A percentile compares a stretch with the other conserved stretches of the same genome.
Evolutionary conservation across 1,284 basidiomycete species (phyloP).

Genomic region (Flammula alnicola): DNA sequence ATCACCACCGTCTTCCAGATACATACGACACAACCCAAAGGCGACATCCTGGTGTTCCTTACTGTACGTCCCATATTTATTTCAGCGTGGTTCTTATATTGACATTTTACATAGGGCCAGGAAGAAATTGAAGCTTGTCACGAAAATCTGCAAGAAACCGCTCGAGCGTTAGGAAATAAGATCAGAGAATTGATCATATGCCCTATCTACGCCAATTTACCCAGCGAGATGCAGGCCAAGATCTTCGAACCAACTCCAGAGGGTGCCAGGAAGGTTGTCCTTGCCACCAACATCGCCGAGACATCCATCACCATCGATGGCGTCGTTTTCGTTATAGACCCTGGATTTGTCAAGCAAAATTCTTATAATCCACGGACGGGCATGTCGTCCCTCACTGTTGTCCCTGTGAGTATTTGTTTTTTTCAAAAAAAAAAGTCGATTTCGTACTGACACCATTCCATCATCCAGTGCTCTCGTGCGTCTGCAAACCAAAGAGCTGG

Average conservation of each 20-base stretch:
- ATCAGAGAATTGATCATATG: constrained; percentile 94
- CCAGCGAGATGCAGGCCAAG: constrained; percentile 98
- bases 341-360: constrained; percentile 98
- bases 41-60: constrained; percentile 98
- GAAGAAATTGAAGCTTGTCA: constrained; percentile 98
- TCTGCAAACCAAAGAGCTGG: constrained; percentile 98
- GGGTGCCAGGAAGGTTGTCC: constrained; percentile 94
- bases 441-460: background rate
- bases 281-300: constrained; percentile 99
- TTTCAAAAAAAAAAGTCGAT: too few species aligned
- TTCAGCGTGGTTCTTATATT: constrained; percentile 4
- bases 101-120: constrained; percentile 70
- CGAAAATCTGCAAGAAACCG: constrained; percentile 95
- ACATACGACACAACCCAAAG: constrained; percentile 96
- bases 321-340: constrained; percentile 97
- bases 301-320: constrained; percentile 98
- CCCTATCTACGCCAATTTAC: constrained; percentile 97
- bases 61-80: constrained; percentile 61
- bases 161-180: constrained; percentile 94
- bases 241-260: constrained; percentile 99
- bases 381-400: constrained; percentile 94
- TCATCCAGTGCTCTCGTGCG: constrained; percentile 85
- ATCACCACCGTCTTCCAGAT: constrained; percentile 99
- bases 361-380: constrained; percentile 96
- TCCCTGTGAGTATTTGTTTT: constrained; percentile 77